A percentile compares a stretch with the other conserved stretches of the same genome.
phyloP scores from a whole-genome alignment of 345 rosid species.

The Sisymbrium altissimum region DNA sequence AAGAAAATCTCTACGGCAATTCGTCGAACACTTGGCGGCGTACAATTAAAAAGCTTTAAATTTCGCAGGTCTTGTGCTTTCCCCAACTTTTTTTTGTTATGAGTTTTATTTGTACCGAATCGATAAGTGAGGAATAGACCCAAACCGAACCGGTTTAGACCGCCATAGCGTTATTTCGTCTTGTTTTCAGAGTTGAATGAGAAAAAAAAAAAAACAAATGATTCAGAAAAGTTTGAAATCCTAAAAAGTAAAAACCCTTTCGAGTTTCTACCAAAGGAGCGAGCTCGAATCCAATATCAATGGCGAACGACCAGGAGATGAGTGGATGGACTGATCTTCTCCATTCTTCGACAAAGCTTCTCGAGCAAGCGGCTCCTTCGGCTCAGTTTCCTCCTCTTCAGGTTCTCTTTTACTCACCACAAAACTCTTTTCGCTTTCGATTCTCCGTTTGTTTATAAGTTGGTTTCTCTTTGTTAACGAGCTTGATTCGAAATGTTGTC shows the following conservation, averaged over 20 bases:
- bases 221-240: background rate
- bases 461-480: background rate
- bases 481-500: background rate
- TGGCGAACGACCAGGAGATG: conserved; percentile 86
- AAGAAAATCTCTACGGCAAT: background rate
- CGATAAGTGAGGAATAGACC: background rate
- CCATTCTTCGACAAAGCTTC: conserved; percentile 88
- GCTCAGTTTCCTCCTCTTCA: conserved; percentile 99
- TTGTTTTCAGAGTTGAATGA: background rate
- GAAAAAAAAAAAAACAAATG: background rate
- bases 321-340: conserved; percentile 92
- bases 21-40: conserved; percentile 27
- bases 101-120: background rate
- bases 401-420: conserved; percentile 41
- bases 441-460: background rate
- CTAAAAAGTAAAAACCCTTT: background rate
- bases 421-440: conserved; percentile 1
- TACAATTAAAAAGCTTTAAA: background rate
- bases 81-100: background rate
- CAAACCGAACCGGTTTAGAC: background rate
- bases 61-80: background rate
- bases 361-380: conserved; percentile 96
- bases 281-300: conserved; percentile 29
- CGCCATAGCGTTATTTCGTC: background rate
- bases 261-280: background rate